A percentile compares a stretch with the other conserved stretches of the same genome.
Evolutionary conservation across 257 asterid species (phyloP).

Genomic region (Fraxinus americana): DNA sequence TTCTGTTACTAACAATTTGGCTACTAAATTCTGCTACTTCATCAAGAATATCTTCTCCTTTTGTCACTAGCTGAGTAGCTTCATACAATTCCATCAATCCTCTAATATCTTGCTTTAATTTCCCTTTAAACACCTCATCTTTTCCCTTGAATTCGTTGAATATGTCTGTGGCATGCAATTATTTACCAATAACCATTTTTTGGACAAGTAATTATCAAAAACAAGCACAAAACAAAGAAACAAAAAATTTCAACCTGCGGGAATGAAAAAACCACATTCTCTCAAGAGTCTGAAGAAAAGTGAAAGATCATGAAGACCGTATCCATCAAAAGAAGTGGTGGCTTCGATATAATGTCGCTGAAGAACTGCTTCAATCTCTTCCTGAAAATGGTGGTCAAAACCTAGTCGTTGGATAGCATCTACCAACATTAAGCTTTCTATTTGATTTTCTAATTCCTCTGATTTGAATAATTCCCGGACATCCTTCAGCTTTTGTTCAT

Average conservation of each 20-base stretch:
- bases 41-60: conserved; percentile 35
- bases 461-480: conserved; percentile 3
- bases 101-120: background rate
- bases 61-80: conserved; percentile 40
- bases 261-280: background rate
- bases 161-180: conserved; percentile 21
- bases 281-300: conserved; percentile 27
- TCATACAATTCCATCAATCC: conserved; percentile 35
- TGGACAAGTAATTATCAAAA: too few relatives aligned
- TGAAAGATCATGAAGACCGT: conserved; percentile 18
- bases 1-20: conserved; percentile 12
- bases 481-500: conserved; percentile 17
- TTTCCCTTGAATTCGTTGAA: conserved; percentile 32
- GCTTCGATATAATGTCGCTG: conserved; percentile 2
- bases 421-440: background rate
- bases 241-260: background rate
- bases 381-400: conserved; percentile 20
- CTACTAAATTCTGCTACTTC: conserved; percentile 32
- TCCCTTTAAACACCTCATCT: conserved; percentile 20
- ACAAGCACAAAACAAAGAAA: background rate
- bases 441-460: conserved; percentile 9
- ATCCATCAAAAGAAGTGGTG: background rate
- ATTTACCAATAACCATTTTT: background rate
- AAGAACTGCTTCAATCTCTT: conserved; percentile 24
- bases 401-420: conserved; percentile 34